Evolutionary conservation across 257 asterid species (phyloP).

Genomic region (Marsdenia floribunda): DNA sequence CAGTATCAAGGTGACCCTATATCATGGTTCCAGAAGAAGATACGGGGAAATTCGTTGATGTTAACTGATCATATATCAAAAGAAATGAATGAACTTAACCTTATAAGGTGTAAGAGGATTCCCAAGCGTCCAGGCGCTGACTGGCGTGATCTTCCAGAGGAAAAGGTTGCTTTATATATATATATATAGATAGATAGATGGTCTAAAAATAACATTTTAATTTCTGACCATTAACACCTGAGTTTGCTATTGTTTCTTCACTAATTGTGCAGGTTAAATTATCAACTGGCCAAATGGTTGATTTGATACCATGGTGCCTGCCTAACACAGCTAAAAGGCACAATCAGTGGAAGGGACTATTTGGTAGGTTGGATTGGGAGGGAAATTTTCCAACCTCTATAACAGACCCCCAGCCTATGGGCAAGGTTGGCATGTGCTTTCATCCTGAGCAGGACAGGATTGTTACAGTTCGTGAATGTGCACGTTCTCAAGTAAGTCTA

Average conservation of each 20-base stretch:
- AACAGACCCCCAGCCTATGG: conserved; percentile 81
- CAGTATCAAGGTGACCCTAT: conserved; percentile 72
- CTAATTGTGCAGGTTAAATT: conserved; percentile 51
- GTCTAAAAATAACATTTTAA: not conserved
- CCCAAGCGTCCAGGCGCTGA: conserved; percentile 47
- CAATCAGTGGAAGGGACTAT: conserved; percentile 98
- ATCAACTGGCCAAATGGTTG: conserved; percentile 77
- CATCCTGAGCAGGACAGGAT: conserved; percentile 75
- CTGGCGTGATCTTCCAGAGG: conserved; percentile 88
- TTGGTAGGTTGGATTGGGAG: conserved; percentile 94
- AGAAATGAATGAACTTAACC: conserved; percentile 87
- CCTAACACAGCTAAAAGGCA: conserved; percentile 97
- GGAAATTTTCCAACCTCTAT: conserved; percentile 89
- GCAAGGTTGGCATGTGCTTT: conserved; percentile 14
- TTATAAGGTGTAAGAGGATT: conserved; percentile 61
- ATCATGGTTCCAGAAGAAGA: conserved; percentile 85
- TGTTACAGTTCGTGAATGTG: conserved; percentile 94
- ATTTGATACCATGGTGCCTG: conserved; percentile 95
- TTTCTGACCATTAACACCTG: not conserved
- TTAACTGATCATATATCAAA: conserved; percentile 77
- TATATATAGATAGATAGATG: not conserved
- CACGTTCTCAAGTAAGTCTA: conserved; percentile 69
- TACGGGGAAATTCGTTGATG: conserved; percentile 51
- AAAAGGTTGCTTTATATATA: not conserved
- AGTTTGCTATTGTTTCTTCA: conserved; percentile 3